A percentile compares a stretch with the other conserved stretches of the same genome.
phyloP scores from a whole-genome alignment of 2,329 filamentous ascomycete genomes.

The Davidsoniella australis region DNA sequence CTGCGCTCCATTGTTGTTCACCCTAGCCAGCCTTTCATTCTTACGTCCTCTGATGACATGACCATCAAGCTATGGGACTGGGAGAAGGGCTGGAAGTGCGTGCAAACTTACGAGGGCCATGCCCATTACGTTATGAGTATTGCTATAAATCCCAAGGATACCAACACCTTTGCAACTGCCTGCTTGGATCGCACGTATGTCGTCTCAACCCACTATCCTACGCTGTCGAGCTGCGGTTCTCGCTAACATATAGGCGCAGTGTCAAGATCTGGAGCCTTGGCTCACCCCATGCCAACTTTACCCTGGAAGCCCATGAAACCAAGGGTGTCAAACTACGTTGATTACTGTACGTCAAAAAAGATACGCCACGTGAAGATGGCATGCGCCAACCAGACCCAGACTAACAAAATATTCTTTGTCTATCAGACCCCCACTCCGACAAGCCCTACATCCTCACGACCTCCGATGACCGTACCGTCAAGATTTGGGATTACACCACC shows the following conservation, averaged over 20 bases:
- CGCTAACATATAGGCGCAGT: conserved; percentile 27
- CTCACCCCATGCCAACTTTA: conserved; percentile 87
- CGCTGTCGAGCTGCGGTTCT: not conserved
- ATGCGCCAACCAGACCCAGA: not conserved
- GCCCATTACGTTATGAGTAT: conserved; percentile 94
- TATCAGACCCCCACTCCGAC: conserved; percentile 44
- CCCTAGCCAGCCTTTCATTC: conserved; percentile 83
- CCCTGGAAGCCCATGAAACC: conserved; percentile 87
- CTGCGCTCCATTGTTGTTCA: conserved; percentile 94
- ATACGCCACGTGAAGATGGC: not conserved
- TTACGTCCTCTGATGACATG: conserved; percentile 96
- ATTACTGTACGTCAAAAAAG: conserved; percentile 39
- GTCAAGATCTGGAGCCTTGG: conserved; percentile 98
- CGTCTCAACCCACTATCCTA: not conserved
- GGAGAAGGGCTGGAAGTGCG: conserved; percentile 96
- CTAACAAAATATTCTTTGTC: not conserved
- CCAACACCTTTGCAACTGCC: conserved; percentile 78
- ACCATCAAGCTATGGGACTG: conserved; percentile 98
- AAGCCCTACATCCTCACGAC: conserved; percentile 86
- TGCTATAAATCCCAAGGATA: conserved; percentile 94
- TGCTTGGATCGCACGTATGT: conserved; percentile 56
- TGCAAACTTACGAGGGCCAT: conserved; percentile 92
- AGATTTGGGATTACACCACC: conserved; percentile 98
- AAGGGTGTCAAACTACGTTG: conserved; percentile 98
- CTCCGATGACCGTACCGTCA: conserved; percentile 89